Conservation (phyloP, 2,329 filamentous ascomycete genomes). For the Trichophyton benhamiae region DNA sequence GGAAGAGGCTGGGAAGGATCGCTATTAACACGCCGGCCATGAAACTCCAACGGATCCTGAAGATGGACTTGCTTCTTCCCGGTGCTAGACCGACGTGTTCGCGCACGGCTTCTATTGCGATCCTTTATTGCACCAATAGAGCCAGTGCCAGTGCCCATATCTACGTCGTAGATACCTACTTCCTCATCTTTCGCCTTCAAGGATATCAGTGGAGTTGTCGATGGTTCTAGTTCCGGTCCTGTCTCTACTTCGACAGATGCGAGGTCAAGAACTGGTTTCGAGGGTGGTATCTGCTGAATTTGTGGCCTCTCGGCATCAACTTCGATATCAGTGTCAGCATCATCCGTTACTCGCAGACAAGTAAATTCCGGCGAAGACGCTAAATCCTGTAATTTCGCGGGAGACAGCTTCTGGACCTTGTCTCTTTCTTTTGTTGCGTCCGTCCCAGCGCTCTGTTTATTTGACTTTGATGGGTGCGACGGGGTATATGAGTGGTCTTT, state of each 20-base stretch:
- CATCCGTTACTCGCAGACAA: conserved; percentile 28
- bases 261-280: neutral
- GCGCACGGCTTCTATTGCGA: neutral
- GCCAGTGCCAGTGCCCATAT: conserved; percentile 3
- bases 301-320: conserved; percentile 18
- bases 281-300: conserved; percentile 8
- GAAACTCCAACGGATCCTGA: conserved; percentile 18
- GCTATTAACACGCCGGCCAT: conserved; percentile 11
- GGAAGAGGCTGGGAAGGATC: conserved; percentile 7
- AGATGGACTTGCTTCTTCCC: conserved; percentile 17
- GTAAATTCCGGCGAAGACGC: conserved; percentile 43
- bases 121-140: conserved; percentile 8
- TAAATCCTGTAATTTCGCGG: conserved; percentile 43
- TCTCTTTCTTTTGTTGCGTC: neutral
- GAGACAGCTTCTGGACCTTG: conserved; percentile 39
- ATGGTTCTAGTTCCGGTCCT: neutral
- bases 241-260: conserved; percentile 11
- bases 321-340: conserved; percentile 11
- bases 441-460: neutral
- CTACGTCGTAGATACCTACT: neutral
- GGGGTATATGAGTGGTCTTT: neutral
- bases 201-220: neutral
- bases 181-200: conserved; percentile 1
- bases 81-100: conserved; percentile 9
- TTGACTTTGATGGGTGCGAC: neutral